Conservation (phyloP, 2,329 filamentous ascomycete genomes). For the Magnaporthiopsis incrustans region DNA sequence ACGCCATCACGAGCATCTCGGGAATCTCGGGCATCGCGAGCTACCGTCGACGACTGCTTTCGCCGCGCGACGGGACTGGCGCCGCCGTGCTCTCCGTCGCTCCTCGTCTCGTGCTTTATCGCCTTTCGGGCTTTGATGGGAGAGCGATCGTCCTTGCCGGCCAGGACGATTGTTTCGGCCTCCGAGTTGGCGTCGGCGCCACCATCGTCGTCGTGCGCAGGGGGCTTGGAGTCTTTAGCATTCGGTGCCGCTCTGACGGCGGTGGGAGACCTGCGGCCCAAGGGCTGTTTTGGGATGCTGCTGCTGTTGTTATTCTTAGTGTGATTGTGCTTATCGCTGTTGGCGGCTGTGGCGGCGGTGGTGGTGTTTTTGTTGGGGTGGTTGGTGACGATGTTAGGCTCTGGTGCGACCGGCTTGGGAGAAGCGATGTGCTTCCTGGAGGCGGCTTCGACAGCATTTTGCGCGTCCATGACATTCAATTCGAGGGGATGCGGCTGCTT, state of each 20-base stretch:
- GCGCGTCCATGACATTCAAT: conserved; percentile 63
- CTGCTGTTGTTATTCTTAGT: neutral
- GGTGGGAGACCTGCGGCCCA: conserved; percentile 18
- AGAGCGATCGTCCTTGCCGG: conserved; percentile 53
- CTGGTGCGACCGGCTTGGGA: conserved; percentile 32
- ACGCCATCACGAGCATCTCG: conserved; percentile 23
- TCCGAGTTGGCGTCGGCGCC: conserved; percentile 56
- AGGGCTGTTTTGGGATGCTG: conserved; percentile 12
- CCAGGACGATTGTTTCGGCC: conserved; percentile 63
- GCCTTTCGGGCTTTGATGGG: conserved; percentile 56
- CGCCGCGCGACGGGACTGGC: conserved; percentile 21
- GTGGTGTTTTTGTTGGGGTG: conserved; percentile 16
- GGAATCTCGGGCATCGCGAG: conserved; percentile 12
- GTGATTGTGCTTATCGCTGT: conserved; percentile 5
- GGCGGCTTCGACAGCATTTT: conserved; percentile 57
- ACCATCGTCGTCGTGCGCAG: conserved; percentile 32
- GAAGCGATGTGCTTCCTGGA: conserved; percentile 51
- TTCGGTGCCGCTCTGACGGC: conserved; percentile 18
- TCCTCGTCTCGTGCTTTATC: conserved; percentile 57
- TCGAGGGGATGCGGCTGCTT: conserved; percentile 38
- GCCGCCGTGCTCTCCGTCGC: conserved; percentile 40
- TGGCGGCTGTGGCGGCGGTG: conserved; percentile 12
- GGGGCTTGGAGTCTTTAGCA: conserved; percentile 23
- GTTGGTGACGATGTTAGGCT: conserved; percentile 23
- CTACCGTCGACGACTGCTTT: conserved; percentile 18